Percentiles rank a stretch among this genome's conserved stretches.
These are phyloP conservation scores for Scheffersomyces stipitis DNA, from an alignment of 805 yeast genomes.

Conservation along the genomic window DNA sequence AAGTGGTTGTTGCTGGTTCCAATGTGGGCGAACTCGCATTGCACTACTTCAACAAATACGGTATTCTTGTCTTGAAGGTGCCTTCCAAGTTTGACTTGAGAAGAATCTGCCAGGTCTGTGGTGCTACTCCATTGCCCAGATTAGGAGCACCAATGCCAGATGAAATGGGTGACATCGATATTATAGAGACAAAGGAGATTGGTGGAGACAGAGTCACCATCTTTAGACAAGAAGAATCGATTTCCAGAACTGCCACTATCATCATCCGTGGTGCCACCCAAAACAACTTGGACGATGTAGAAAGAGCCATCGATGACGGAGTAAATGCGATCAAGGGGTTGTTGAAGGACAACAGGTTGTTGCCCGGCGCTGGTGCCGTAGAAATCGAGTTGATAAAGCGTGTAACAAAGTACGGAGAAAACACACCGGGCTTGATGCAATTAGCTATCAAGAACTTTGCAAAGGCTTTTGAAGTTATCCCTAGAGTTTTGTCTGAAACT, in stretches of 20 bases:
- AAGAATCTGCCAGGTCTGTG: slow-evolving; percentile 93
- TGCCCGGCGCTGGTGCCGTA: slow-evolving; percentile 96
- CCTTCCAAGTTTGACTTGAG: slow-evolving; percentile 93
- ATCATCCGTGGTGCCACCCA: slow-evolving; percentile 96
- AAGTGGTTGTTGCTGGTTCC: slow-evolving; percentile 92
- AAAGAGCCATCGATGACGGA: slow-evolving; percentile 97
- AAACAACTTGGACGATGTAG: slow-evolving; percentile 89
- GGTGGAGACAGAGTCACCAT: slow-evolving; percentile 98
- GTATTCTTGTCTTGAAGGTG: slow-evolving; percentile 80
- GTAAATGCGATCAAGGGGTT: slow-evolving; percentile 89
- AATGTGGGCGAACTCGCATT: slow-evolving; percentile 90
- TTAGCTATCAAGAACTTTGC: slow-evolving; percentile 94
- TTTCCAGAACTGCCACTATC: slow-evolving; percentile 80
- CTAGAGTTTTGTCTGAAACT: slow-evolving; percentile 90
- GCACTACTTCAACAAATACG: slow-evolving; percentile 87
- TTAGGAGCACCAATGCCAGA: slow-evolving; percentile 94
- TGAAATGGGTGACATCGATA: slow-evolving; percentile 85
- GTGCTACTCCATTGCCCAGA: slow-evolving; percentile 93
- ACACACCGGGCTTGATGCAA: slow-evolving; percentile 89
- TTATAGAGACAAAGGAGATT: slow-evolving; percentile 88
- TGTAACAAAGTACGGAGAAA: slow-evolving; percentile 84
- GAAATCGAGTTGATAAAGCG: slow-evolving; percentile 85
- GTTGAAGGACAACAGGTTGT: slow-evolving; percentile 70
- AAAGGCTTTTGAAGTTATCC: slow-evolving; percentile 90
- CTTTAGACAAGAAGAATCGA: slow-evolving; percentile 77